Evolutionary conservation across 768 basidiomycete species (phyloP), one percentile per base, ranked within the genome.

Genomic region (Calocybe indica): DNA sequence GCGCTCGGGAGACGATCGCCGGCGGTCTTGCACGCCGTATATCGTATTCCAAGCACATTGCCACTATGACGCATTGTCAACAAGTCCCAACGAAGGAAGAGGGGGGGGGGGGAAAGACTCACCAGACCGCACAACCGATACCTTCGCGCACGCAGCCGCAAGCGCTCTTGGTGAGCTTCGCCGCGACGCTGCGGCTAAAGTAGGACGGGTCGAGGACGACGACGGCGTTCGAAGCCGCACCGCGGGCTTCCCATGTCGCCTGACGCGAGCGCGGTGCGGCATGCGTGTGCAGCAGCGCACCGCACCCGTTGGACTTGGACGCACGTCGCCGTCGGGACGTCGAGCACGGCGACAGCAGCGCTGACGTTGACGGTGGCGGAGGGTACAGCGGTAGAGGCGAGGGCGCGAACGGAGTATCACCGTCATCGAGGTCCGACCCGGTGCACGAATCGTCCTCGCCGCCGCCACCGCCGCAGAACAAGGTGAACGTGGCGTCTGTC

Each of bases 141-240:
- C 82, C 83, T 60, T 85, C 82, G 32, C 80, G 73, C 35, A 80
- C 60, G 55, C 85, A 88, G 10, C 84, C 83, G 53, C 85, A 87
- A 2, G 77, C 64, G 51, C 74, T 79, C 51, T 67, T 69, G 47
- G 75, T 66, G 60, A 78, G 75, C 60, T 73, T 73, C 35, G 74
- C 71, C 12, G 74, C 66, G 10, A 70, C 65, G 9, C 65, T 53
- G 32, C 72, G 63, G 52, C 80, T 78, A 58, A 85, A 82, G 62
- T 86, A 86, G 8, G 61, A 62, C 5, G 76, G 55, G 48, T 83
- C 78, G 55, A 88, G 67, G 2, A 70, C 66, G 8, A 82, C 72
- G 30, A 88, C 78, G 11, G 68, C 64, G n/a, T 69, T 68, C 1
- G 79, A 65, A 1, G 83, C 80, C 10, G 71, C 60, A 6, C 70